Conservation (phyloP, 495 filamentous ascomycete species). For the Wilcoxina mikolae region DNA sequence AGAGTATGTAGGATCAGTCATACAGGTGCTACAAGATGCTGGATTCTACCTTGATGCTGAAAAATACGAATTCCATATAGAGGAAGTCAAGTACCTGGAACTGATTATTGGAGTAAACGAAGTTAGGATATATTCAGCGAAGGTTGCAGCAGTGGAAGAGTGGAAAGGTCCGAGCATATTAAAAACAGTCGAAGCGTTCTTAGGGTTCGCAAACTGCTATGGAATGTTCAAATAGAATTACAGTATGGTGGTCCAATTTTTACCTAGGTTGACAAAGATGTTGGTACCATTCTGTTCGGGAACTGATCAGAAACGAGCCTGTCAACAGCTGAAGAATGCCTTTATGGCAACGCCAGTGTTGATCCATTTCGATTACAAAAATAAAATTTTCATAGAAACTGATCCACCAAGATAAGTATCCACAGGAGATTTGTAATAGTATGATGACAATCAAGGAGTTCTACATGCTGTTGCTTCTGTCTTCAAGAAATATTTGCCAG, state of each 20-base stretch:
- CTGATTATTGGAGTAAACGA: slow-evolving; percentile 16
- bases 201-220: slow-evolving; percentile 21
- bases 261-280: too few relatives aligned
- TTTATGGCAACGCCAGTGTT: slow-evolving; percentile 1
- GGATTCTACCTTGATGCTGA: slow-evolving; percentile 25
- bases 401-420: slow-evolving; percentile 11
- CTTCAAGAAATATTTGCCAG: slow-evolving; percentile 7
- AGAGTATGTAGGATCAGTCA: slow-evolving; percentile 5
- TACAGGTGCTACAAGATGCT: slow-evolving; percentile 4
- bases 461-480: slow-evolving; percentile 10
- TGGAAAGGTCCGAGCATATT: slow-evolving; percentile 11
- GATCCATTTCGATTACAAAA: slow-evolving; percentile 1
- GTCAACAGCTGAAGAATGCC: too few relatives aligned
- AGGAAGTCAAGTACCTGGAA: slow-evolving; percentile 10
- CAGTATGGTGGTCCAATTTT: not conserved
- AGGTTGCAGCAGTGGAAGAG: slow-evolving; percentile 6
- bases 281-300: too few relatives aligned
- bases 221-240: not conserved
- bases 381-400: not conserved
- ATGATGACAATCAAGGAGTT: not conserved
- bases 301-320: too few relatives aligned
- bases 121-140: slow-evolving; percentile 25
- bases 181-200: slow-evolving; percentile 16
- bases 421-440: not conserved
- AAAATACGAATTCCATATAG: slow-evolving; percentile 21